phyloP scores from a whole-genome alignment of 108 stramenopile species.

The Parietichytrium sp. region DNA sequence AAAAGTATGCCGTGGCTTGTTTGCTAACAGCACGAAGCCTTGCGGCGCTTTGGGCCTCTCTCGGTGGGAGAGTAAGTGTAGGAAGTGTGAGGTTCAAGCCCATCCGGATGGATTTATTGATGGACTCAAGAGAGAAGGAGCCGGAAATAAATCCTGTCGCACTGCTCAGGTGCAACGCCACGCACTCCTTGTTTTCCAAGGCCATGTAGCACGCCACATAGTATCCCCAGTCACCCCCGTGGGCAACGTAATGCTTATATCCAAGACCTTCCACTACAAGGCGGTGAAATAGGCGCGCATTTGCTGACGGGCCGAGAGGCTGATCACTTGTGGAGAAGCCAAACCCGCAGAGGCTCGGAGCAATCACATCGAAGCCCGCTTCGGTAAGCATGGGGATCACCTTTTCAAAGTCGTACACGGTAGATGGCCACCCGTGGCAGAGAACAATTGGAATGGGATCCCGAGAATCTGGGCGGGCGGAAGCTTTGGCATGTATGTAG shows the following conservation, averaged over 20 bases:
- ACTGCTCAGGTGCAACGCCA: background rate
- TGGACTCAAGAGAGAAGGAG: background rate
- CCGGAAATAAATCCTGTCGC: background rate
- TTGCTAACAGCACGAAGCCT: background rate
- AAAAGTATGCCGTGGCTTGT: background rate
- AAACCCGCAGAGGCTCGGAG: background rate
- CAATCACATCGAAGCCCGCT: background rate
- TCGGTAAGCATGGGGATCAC: background rate
- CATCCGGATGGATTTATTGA: background rate
- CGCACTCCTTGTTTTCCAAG: background rate
- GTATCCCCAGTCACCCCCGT: slow-evolving; percentile 25
- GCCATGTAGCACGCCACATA: background rate
- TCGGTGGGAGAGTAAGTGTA: background rate
- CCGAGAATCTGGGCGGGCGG: background rate
- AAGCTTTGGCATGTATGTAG: background rate
- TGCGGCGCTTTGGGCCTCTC: background rate
- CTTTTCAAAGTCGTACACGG: background rate
- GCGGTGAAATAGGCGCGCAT: background rate
- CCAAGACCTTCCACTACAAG: background rate
- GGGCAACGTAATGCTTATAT: background rate
- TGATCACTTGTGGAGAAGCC: background rate
- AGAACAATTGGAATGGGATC: background rate
- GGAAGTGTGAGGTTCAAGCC: background rate
- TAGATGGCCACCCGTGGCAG: slow-evolving; percentile 23
- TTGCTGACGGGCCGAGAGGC: background rate